phyloP scores from a whole-genome alignment of 1,284 basidiomycete species.

The Rhizoctonia solani region DNA sequence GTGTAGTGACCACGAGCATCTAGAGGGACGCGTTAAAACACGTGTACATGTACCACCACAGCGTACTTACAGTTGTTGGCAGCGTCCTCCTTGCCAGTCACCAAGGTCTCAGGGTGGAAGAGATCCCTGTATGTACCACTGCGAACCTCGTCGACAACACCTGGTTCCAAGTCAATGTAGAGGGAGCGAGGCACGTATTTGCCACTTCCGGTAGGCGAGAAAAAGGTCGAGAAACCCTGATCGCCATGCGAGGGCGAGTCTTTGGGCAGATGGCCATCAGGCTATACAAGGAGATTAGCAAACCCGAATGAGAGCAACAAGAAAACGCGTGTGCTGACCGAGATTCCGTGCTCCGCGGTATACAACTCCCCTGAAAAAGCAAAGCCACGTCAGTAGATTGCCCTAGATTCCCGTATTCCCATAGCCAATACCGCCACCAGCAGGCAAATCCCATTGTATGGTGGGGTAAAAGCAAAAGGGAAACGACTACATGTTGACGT shows the following conservation, averaged over 20 bases:
- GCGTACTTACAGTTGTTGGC: slow-evolving; percentile 91
- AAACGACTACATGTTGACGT: slow-evolving; percentile 24
- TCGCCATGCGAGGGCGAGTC: slow-evolving; percentile 75
- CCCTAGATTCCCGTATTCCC: too few relatives aligned
- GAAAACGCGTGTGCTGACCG: slow-evolving; percentile 59
- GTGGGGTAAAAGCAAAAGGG: neutral
- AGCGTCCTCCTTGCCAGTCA: slow-evolving; percentile 98
- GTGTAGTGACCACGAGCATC: slow-evolving; percentile 99
- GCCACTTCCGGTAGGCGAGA: slow-evolving; percentile 78
- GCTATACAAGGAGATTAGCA: slow-evolving; percentile 56
- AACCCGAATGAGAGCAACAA: neutral
- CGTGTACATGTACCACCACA: slow-evolving; percentile 16
- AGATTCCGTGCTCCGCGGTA: slow-evolving; percentile 96
- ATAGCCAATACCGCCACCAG: neutral
- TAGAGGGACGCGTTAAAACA: slow-evolving; percentile 46
- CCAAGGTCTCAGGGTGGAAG: slow-evolving; percentile 99
- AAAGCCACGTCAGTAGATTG: slow-evolving; percentile 22
- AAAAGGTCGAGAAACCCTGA: slow-evolving; percentile 95
- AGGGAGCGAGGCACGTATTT: slow-evolving; percentile 98
- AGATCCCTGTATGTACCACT: slow-evolving; percentile 91
- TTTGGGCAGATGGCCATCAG: slow-evolving; percentile 86
- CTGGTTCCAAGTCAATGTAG: slow-evolving; percentile 96
- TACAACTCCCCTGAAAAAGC: slow-evolving; percentile 86
- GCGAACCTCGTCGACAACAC: slow-evolving; percentile 95
- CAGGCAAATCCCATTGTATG: neutral